Evolutionary conservation across 148 eudicot species (phyloP).

Genomic region (Heliosperma pusillum): DNA sequence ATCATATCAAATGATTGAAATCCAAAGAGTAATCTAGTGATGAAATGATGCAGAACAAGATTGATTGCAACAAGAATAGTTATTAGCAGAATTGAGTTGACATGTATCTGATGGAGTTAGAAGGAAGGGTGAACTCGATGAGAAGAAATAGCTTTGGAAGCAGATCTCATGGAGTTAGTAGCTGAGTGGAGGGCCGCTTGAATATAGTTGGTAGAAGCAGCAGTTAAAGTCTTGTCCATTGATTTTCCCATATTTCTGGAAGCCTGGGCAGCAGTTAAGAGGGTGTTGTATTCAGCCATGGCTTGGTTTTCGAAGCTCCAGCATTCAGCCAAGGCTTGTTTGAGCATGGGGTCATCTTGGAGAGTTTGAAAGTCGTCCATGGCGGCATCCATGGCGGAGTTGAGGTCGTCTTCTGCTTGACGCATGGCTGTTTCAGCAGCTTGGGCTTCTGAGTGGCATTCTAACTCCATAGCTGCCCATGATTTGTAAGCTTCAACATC

Average conservation of each 20-base stretch:
- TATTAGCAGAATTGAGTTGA: no score
- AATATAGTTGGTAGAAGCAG: conserved; percentile 64
- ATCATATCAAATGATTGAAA: no score
- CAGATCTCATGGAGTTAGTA: conserved; percentile 57
- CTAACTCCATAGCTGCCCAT: conserved; percentile 70
- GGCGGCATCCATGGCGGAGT: conserved; percentile 64
- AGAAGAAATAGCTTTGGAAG: conserved; percentile 47
- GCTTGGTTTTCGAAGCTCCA: conserved; percentile 38
- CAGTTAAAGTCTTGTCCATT: conserved; percentile 56
- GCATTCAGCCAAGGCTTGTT: conserved; percentile 34
- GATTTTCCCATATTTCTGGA: conserved; percentile 52
- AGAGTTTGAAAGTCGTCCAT: no score
- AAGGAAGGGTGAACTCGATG: conserved; percentile 84
- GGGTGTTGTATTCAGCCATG: conserved; percentile 36
- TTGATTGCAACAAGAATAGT: no score
- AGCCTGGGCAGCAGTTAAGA: conserved; percentile 41
- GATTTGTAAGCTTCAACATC: conserved; percentile 72
- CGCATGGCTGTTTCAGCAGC: conserved; percentile 35
- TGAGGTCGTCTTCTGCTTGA: conserved; percentile 55
- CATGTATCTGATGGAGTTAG: no score
- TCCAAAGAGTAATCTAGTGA: no score
- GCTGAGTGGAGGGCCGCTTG: conserved; percentile 73
- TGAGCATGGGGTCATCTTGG: no score
- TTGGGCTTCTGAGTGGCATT: conserved; percentile 32
- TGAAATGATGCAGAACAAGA: no score